phyloP scores from a whole-genome alignment of 208 protist genomes.

The Trypanosoma scelopori region DNA sequence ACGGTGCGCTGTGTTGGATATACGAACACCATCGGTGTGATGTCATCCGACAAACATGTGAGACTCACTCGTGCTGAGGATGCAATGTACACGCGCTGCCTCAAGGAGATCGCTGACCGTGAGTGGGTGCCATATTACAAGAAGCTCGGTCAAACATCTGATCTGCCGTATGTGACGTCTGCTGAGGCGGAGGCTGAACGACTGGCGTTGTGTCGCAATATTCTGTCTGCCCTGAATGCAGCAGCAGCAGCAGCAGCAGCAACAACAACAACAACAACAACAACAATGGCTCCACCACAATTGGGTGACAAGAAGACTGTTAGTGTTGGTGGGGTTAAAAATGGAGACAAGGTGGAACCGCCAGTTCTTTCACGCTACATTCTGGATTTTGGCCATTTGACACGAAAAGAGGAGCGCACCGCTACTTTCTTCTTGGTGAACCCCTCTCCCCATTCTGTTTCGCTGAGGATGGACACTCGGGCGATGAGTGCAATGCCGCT shows the following conservation, averaged over 20 bases:
- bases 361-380: slow-evolving; percentile 84
- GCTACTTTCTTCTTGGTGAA: slow-evolving; percentile 85
- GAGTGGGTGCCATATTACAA: slow-evolving; percentile 36
- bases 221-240: slow-evolving; percentile 12
- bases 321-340: neutral
- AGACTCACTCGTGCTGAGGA: slow-evolving; percentile 26
- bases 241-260: neutral
- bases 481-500: slow-evolving; percentile 59
- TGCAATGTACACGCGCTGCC: slow-evolving; percentile 9
- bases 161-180: slow-evolving; percentile 10
- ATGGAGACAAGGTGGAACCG: slow-evolving; percentile 5
- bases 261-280: neutral
- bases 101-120: slow-evolving; percentile 18
- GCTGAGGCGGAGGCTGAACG: slow-evolving; percentile 77
- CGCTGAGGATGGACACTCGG: slow-evolving; percentile 79
- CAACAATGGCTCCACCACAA: neutral
- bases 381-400: slow-evolving; percentile 95
- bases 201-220: slow-evolving; percentile 53
- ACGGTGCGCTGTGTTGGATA: slow-evolving; percentile 71
- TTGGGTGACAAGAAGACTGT: no score
- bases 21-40: slow-evolving; percentile 57
- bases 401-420: slow-evolving; percentile 79
- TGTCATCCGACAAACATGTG: slow-evolving; percentile 25
- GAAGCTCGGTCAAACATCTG: slow-evolving; percentile 18
- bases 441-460: slow-evolving; percentile 64